Percentiles rank a stretch among this genome's conserved stretches.
Evolutionary conservation across 352 stramenopile species (phyloP).

Genomic region (Globisporangium polare): DNA sequence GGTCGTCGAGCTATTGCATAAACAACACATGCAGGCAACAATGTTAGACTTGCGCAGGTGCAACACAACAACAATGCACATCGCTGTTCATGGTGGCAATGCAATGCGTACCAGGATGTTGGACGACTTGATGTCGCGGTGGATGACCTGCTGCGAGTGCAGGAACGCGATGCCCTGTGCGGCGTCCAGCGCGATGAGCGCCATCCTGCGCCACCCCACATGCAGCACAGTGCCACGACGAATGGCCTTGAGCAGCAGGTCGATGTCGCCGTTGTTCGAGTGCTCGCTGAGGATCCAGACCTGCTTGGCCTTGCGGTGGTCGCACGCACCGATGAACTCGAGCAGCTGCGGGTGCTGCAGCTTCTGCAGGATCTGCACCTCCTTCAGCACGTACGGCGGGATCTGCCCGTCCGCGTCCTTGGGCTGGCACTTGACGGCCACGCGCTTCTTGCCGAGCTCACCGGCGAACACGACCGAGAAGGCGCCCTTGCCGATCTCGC

Average conservation of each 20-base stretch:
- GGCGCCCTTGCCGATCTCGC: constrained; percentile 81
- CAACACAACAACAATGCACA: neutral
- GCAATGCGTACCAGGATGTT: constrained; percentile 56
- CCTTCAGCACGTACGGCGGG: constrained; percentile 69
- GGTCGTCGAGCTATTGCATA: constrained; percentile 42
- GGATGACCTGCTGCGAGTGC: constrained; percentile 82
- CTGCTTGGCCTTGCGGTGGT: constrained; percentile 67
- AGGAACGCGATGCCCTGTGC: constrained; percentile 94
- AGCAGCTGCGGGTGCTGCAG: constrained; percentile 71
- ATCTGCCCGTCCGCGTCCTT: constrained; percentile 71
- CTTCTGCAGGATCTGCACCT: constrained; percentile 66
- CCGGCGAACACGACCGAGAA: constrained; percentile 79
- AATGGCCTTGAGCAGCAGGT: constrained; percentile 59
- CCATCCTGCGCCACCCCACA: constrained; percentile 55
- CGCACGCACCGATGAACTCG: constrained; percentile 69
- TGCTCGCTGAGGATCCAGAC: constrained; percentile 85
- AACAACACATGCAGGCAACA: neutral
- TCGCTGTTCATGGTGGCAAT: neutral
- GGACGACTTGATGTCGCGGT: constrained; percentile 87
- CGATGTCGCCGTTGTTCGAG: constrained; percentile 69
- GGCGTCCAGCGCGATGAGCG: constrained; percentile 70
- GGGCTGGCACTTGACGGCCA: constrained; percentile 84
- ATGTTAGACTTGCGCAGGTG: no score
- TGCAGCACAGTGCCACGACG: constrained; percentile 40
- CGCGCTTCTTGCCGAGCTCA: constrained; percentile 65